Evolutionary conservation across 352 stramenopile genomes (phyloP).

Genomic region (Phytophthora ramorum): DNA sequence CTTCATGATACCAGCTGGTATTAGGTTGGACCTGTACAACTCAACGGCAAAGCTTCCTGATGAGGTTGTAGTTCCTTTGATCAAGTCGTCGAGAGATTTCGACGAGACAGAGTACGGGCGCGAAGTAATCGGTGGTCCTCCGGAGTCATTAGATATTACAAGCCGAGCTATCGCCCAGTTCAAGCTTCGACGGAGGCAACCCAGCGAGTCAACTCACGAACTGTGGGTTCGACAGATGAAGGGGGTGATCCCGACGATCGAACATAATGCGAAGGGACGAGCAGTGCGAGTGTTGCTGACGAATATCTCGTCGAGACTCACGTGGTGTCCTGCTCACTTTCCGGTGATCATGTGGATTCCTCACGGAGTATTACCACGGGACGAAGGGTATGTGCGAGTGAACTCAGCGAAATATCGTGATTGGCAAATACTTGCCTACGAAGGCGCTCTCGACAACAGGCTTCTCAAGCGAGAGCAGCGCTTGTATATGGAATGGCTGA

Average conservation of each 20-base stretch:
- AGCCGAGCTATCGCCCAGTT: neutral
- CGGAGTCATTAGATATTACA: neutral
- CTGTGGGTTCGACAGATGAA: neutral
- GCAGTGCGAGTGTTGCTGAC: neutral
- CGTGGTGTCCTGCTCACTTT: neutral
- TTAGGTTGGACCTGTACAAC: neutral
- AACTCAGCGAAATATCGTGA: neutral
- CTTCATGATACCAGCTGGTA: constrained; percentile 15
- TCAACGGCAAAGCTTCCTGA: too few species aligned
- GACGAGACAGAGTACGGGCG: neutral
- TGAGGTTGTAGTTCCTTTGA: too few species aligned
- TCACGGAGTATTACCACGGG: neutral
- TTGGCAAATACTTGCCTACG: neutral
- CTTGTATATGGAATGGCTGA: neutral
- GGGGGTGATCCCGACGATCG: neutral
- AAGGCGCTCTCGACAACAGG: neutral
- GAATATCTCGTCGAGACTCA: neutral
- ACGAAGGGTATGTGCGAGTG: neutral
- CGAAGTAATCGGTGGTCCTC: neutral
- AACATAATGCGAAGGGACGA: neutral
- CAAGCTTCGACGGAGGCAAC: neutral
- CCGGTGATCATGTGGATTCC: neutral
- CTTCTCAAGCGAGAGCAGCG: neutral
- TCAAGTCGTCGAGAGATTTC: too few species aligned
- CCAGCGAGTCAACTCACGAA: neutral